These are phyloP conservation scores for Rhodocollybia butyracea DNA, from an alignment of 768 basidiomycete genomes.

Conservation along the genomic window DNA sequence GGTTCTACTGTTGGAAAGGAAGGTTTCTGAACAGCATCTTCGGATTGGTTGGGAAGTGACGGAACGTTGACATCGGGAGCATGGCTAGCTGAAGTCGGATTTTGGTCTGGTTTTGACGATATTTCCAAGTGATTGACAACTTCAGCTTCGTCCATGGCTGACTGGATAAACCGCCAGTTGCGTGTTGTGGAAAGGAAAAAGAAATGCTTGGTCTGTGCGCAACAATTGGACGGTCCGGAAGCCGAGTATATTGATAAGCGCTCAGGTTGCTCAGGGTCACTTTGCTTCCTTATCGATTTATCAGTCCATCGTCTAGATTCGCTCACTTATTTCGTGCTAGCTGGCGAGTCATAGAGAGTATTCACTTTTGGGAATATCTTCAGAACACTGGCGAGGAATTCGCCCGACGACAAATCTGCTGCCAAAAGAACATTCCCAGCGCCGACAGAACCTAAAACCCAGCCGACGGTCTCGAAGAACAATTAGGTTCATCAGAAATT, in stretches of 20 bases:
- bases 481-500: no score
- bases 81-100: not conserved
- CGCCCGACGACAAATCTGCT: no score
- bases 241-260: not conserved
- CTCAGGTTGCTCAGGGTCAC: not conserved
- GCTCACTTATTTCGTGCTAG: no score
- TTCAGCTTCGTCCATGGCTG: not conserved
- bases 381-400: no score
- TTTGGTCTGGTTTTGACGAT: not conserved
- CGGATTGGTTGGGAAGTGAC: not conserved
- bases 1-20: not conserved
- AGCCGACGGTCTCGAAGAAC: no score
- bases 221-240: not conserved
- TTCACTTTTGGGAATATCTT: no score
- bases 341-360: no score
- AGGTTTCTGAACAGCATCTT: not conserved
- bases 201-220: not conserved
- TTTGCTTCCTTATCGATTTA: not conserved
- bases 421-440: no score
- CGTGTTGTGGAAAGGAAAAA: not conserved
- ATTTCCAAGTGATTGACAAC: not conserved
- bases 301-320: no score
- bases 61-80: not conserved
- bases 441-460: no score
- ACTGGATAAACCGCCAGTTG: not conserved